Conservation (phyloP, 2,329 filamentous ascomycete species). For the Alternaria sp. region DNA sequence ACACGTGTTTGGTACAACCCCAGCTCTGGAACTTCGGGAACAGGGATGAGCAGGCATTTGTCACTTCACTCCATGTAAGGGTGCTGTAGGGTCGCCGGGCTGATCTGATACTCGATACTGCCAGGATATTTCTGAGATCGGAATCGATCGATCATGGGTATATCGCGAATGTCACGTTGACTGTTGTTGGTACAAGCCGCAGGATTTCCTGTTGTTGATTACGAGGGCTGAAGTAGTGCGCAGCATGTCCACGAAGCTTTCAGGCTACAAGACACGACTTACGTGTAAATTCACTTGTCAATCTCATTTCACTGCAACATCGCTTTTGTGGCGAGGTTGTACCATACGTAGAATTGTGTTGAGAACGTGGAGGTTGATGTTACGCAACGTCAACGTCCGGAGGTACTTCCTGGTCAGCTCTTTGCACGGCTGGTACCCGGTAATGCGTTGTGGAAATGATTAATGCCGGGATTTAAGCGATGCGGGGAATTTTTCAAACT, state of each 20-base stretch:
- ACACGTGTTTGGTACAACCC: neutral
- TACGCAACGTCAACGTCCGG: slow-evolving; percentile 4
- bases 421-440: neutral
- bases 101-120: neutral
- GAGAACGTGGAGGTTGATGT: neutral
- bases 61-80: neutral
- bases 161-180: neutral
- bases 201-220: neutral
- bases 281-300: neutral
- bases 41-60: neutral
- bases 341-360: neutral
- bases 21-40: neutral
- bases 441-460: neutral
- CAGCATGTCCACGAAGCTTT: neutral
- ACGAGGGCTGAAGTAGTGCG: neutral
- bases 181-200: neutral
- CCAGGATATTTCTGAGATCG: neutral
- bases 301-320: neutral
- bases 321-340: neutral
- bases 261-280: neutral
- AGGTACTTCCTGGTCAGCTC: neutral
- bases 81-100: neutral
- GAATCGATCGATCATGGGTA: neutral
- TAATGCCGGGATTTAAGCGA: neutral
- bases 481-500: neutral